Conservation (phyloP, 129 eudicot species). For the Solidago caesia region DNA sequence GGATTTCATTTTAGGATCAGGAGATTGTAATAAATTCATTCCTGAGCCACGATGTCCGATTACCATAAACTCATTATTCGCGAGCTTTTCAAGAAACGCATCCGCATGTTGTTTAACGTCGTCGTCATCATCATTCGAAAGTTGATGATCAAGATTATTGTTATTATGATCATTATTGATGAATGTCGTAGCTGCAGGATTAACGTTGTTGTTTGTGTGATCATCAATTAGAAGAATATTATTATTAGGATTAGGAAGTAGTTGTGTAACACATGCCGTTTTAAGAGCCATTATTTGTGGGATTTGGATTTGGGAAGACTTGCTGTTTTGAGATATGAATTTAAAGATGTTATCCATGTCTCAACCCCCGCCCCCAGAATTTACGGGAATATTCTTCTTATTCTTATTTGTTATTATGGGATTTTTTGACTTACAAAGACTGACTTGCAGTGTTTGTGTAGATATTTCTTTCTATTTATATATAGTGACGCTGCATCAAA, state of each 20-base stretch:
- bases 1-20: conserved; percentile 49
- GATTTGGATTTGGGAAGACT: conserved; percentile 17
- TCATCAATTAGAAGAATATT: conserved; percentile 10
- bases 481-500: too few species aligned
- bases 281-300: conserved; percentile 50
- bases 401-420: not conserved
- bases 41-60: conserved; percentile 73
- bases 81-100: not conserved
- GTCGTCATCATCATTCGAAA: not conserved
- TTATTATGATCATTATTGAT: not conserved
- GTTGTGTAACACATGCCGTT: conserved; percentile 37
- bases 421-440: not conserved
- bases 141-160: not conserved
- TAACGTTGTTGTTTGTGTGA: not conserved
- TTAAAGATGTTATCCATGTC: conserved; percentile 24
- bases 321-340: conserved; percentile 13
- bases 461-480: not conserved
- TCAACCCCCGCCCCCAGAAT: conserved; percentile 19
- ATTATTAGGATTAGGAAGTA: conserved; percentile 33
- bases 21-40: conserved; percentile 60
- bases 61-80: conserved; percentile 39
- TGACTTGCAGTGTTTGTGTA: not conserved
- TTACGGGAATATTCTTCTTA: conserved; percentile 27
- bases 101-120: not conserved
- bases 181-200: not conserved